Base-by-base conservation (phyloP, 2,329 filamentous ascomycete genomes). In the Aspergillus proliferans region DNA sequence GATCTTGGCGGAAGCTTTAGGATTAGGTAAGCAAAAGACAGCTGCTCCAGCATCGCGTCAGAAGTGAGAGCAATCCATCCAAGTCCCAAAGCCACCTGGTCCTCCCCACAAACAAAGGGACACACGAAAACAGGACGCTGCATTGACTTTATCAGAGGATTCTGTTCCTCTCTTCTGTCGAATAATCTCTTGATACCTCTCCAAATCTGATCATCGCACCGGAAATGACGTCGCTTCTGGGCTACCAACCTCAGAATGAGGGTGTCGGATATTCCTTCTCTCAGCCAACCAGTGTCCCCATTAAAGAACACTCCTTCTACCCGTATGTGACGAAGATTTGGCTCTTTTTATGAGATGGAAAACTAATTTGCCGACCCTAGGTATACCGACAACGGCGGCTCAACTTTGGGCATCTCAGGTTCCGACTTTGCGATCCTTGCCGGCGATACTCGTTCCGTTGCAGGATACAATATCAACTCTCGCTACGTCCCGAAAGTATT, bases 391-490 rank as follows among this genome's bases (percentile, higher is more conserved):
- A 98, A 98, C 70, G 93, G 93, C 61, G 93, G 93, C 60, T 95
- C 90, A 52, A 97, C 93, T 47, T 83, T 98, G 49, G 93, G 90
- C 65, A 97, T 98, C 71, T 86, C 89, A 36, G 93, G 94, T 60
- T 84, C 84, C 67, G 88, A 94, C 77, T 98, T 97, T 78, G 84
- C 90, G 67, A 94, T 98, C 75, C 84, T 98, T 70, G 93, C 93
- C 41, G 93, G 94, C 73, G 93, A 98, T 77, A 98, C 93, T 61
- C 88, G 93, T 69, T 88, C 89, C 66, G 95, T 91, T 48, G 87
- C 88, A 57, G 93, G 94, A 68, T 98, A 95, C 83, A 96, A 87
- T 79, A 98, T 98, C 85, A 96, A 98, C 83, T 91, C 91, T 51
- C 87, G 93, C 64, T 92, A 88, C 77, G 82, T 86, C 51, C 93